These are phyloP conservation scores for Poronia punctata DNA, from an alignment of 495 filamentous ascomycete species.

Conservation along the genomic window DNA sequence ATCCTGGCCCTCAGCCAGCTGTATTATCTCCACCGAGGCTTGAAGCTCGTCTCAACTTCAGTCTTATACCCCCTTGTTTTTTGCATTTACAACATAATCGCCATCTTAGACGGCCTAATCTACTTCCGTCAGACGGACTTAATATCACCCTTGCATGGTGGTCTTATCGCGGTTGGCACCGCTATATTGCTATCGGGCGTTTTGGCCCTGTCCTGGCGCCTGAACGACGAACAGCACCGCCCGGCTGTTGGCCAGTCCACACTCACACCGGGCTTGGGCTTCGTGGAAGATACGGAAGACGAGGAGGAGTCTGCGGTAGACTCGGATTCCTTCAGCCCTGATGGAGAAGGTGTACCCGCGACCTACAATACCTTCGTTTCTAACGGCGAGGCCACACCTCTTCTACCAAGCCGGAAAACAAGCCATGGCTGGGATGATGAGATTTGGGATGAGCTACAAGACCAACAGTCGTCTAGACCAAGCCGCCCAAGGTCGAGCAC, in stretches of 20 bases:
- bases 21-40: conserved; percentile 87
- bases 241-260: conserved; percentile 53
- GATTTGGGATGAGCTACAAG: conserved; percentile 62
- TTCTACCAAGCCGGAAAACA: conserved; percentile 25
- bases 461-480: conserved; percentile 39
- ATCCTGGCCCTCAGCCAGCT: conserved; percentile 81
- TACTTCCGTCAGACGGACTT: conserved; percentile 88
- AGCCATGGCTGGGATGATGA: conserved; percentile 48
- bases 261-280: conserved; percentile 61
- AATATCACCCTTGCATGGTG: conserved; percentile 65
- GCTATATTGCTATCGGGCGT: conserved; percentile 80
- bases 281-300: conserved; percentile 58
- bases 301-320: conserved; percentile 44
- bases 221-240: conserved; percentile 63
- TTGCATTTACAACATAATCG: conserved; percentile 99
- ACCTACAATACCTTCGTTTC: conserved; percentile 42
- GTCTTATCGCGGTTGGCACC: conserved; percentile 82
- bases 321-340: conserved; percentile 34
- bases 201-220: conserved; percentile 86
- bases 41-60: conserved; percentile 92
- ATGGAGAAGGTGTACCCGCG: conserved; percentile 25
- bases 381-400: conserved; percentile 24
- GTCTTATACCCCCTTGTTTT: conserved; percentile 97
- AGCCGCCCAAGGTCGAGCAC: conserved; percentile 32
- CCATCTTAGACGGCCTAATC: conserved; percentile 92